Percentiles rank a stretch among this genome's conserved stretches.
Evolutionary conservation across 306 rosid genomes (phyloP).

Genomic region (Oxytropis ochrocephala): DNA sequence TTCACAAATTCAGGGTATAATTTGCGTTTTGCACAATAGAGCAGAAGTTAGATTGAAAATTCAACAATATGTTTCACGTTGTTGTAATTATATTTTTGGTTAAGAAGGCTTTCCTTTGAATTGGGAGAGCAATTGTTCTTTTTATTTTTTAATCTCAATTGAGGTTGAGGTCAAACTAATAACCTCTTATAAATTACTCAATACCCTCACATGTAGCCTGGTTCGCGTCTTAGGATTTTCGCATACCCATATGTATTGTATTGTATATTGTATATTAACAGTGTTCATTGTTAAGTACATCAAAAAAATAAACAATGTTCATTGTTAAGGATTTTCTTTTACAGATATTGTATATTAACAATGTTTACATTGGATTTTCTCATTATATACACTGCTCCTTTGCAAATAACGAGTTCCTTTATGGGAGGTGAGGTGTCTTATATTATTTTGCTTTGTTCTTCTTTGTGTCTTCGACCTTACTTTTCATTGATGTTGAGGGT

Average conservation of each 20-base stretch:
- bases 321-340: neutral
- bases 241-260: neutral
- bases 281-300: neutral
- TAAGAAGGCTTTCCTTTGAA: neutral
- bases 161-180: neutral
- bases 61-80: neutral
- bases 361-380: neutral
- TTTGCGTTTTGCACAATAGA: neutral
- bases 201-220: neutral
- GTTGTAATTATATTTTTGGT: neutral
- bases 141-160: neutral
- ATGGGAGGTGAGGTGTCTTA: neutral
- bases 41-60: neutral
- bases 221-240: slow-evolving; percentile 8
- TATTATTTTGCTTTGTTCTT: neutral
- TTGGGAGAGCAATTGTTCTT: neutral
- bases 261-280: neutral
- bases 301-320: no score
- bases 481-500: neutral
- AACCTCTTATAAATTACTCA: neutral
- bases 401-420: neutral
- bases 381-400: neutral
- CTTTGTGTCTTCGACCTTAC: neutral
- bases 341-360: slow-evolving; percentile 1
- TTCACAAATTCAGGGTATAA: neutral